Evolutionary conservation across 176 grass and related monocot species (phyloP).

Genomic region (Ananas comosus): DNA sequence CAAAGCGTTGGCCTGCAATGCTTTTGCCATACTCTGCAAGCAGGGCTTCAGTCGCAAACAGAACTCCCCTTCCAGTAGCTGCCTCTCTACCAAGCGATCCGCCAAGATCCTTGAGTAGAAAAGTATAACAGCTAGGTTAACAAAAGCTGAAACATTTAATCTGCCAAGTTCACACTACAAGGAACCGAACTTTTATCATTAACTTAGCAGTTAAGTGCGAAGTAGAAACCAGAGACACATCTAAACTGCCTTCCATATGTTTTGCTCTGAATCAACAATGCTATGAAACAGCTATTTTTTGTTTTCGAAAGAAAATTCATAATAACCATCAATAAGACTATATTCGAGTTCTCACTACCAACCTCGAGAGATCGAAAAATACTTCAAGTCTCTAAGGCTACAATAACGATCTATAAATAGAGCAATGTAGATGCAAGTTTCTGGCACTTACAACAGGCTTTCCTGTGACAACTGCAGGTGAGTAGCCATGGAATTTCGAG

Average conservation of each 20-base stretch:
- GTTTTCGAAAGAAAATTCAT: too few relatives aligned
- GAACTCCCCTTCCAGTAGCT: constrained; percentile 82
- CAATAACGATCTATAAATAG: neutral
- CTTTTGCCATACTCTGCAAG: constrained; percentile 78
- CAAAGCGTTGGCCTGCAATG: constrained; percentile 69
- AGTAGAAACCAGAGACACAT: too few relatives aligned
- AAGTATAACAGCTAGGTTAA: constrained; percentile 2
- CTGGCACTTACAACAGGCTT: constrained; percentile 77
- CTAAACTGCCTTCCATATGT: too few relatives aligned
- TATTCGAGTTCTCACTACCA: neutral
- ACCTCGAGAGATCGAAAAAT: neutral
- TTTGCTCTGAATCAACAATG: too few relatives aligned
- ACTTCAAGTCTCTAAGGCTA: neutral
- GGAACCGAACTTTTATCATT: neutral
- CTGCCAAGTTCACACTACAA: neutral
- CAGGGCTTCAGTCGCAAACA: constrained; percentile 84
- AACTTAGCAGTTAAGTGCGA: too few relatives aligned
- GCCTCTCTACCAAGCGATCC: constrained; percentile 90
- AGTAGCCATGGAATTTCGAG: constrained; percentile 90
- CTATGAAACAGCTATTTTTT: too few relatives aligned
- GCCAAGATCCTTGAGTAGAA: constrained; percentile 60
- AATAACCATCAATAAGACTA: too few relatives aligned
- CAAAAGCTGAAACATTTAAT: neutral
- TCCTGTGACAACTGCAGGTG: constrained; percentile 92
- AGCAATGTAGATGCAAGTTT: neutral